Evolutionary conservation across 805 yeast genomes (phyloP).

Genomic region (Myxozyma neotropica): DNA sequence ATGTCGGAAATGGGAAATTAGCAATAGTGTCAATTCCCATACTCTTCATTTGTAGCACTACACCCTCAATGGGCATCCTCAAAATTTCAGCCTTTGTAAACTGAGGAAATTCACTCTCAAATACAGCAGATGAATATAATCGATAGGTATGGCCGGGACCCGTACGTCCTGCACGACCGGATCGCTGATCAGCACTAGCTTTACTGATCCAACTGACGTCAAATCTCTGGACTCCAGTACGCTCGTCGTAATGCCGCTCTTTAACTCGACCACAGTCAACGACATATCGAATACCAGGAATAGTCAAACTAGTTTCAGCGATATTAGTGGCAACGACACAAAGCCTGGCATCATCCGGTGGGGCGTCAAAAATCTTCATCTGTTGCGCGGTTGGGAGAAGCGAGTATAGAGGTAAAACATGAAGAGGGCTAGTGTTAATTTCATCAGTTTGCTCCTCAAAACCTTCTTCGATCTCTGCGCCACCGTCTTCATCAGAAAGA

Average conservation of each 20-base stretch:
- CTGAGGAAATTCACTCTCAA: constrained; percentile 78
- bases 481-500: constrained; percentile 44
- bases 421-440: constrained; percentile 63
- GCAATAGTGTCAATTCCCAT: constrained; percentile 92
- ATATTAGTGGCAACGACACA: constrained; percentile 96
- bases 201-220: constrained; percentile 90
- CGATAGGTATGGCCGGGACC: constrained; percentile 98
- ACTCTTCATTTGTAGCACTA: constrained; percentile 92
- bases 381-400: constrained; percentile 92
- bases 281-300: constrained; percentile 92
- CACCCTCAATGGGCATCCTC: constrained; percentile 95
- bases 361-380: constrained; percentile 83
- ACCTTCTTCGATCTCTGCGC: constrained; percentile 57
- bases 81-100: constrained; percentile 88
- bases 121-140: constrained; percentile 89
- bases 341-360: constrained; percentile 82
- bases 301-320: constrained; percentile 96
- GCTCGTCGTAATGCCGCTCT: constrained; percentile 78
- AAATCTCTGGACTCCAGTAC: constrained; percentile 89
- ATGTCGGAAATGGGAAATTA: constrained; percentile 96
- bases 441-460: constrained; percentile 63
- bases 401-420: constrained; percentile 90
- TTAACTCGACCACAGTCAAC: constrained; percentile 94
- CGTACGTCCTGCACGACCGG: constrained; percentile 98
- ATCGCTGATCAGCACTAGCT: constrained; percentile 93